These are phyloP conservation scores for Gloeopeniophorella convolvens DNA, from an alignment of 768 basidiomycete genomes.

Conservation along the genomic window DNA sequence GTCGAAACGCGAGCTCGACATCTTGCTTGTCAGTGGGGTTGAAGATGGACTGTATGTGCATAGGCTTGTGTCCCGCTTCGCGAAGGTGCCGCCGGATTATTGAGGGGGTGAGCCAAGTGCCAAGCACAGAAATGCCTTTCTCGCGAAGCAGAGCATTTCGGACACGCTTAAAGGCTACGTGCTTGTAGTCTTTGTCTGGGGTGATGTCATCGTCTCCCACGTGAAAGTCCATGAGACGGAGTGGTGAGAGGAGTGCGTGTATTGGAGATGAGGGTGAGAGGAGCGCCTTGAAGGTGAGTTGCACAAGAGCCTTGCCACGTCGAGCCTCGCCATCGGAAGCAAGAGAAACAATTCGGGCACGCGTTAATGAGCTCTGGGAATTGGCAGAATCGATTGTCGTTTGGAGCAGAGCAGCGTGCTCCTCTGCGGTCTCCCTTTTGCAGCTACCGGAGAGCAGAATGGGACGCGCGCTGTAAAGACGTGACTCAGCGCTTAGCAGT, in stretches of 20 bases:
- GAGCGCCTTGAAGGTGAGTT: background rate
- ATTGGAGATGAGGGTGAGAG: background rate
- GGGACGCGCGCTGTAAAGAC: background rate
- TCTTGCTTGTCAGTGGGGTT: slow-evolving; percentile 6
- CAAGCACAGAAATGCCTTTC: background rate
- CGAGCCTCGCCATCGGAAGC: background rate
- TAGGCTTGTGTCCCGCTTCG: background rate
- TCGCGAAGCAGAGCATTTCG: background rate
- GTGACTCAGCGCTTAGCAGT: background rate
- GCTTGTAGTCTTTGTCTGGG: slow-evolving; percentile 1
- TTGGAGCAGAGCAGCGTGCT: background rate
- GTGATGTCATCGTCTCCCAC: slow-evolving; percentile 1
- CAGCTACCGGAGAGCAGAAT: slow-evolving; percentile 1
- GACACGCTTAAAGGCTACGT: background rate
- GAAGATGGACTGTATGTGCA: background rate
- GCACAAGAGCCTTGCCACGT: background rate
- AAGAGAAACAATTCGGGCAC: background rate
- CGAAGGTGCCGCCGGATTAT: background rate
- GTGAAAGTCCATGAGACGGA: background rate
- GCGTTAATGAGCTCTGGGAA: fast-evolving
- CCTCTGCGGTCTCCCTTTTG: background rate
- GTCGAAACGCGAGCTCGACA: background rate
- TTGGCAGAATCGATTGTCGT: background rate
- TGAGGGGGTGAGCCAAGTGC: background rate
- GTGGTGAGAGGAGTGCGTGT: background rate